Conservation (phyloP, 352 stramenopile genomes). For the Phytophthora colocasiae region DNA sequence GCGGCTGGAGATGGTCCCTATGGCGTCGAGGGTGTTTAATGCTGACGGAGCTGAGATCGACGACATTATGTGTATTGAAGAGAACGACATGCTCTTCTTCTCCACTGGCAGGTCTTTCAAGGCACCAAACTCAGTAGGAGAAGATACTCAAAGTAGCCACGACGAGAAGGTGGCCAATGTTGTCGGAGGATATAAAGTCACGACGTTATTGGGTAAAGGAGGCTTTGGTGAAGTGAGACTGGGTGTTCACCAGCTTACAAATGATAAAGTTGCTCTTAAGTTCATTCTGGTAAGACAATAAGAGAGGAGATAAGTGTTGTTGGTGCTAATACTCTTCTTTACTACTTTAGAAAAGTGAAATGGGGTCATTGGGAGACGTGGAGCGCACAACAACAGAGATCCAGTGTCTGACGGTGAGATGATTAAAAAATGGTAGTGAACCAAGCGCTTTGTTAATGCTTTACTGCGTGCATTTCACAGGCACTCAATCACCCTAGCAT, state of each 20-base stretch:
- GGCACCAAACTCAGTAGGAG: constrained; percentile 56
- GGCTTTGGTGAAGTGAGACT: constrained; percentile 85
- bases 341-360: constrained; percentile 82
- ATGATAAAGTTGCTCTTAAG: constrained; percentile 89
- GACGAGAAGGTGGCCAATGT: constrained; percentile 75
- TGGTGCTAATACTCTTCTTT: constrained; percentile 6
- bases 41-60: constrained; percentile 87
- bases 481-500: constrained; percentile 89
- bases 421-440: not conserved
- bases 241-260: constrained; percentile 84
- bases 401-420: constrained; percentile 75
- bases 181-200: constrained; percentile 85
- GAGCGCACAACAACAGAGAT: constrained; percentile 90
- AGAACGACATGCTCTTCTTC: constrained; percentile 92
- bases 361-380: constrained; percentile 87
- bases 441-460: constrained; percentile 6
- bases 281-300: constrained; percentile 70
- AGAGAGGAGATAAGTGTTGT: not conserved
- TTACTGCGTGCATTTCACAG: constrained; percentile 19
- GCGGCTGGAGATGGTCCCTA: constrained; percentile 84
- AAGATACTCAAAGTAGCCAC: constrained; percentile 46
- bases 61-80: constrained; percentile 92
- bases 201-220: constrained; percentile 74
- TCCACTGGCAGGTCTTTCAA: constrained; percentile 84
- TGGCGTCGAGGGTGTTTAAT: constrained; percentile 87